Evolutionary conservation across 2,329 filamentous ascomycete species (phyloP), one percentile per base, ranked within the genome.

Genomic region (Epicoccum nigrum): DNA sequence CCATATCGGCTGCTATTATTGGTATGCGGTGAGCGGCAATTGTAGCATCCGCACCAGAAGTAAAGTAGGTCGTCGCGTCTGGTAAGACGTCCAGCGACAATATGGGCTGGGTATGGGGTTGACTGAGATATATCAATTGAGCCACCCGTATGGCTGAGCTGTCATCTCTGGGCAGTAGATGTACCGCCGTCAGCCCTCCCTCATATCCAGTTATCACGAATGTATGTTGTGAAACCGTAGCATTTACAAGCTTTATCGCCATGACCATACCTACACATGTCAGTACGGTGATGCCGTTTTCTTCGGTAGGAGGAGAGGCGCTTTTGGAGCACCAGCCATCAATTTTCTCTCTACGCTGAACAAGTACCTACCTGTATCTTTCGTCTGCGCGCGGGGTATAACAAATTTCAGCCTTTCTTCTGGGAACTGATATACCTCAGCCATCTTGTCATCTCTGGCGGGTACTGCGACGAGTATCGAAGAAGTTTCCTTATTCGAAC

Each of bases 401-500:
- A 81, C 81, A 35, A 87, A 84, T 15, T 86, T 77, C n/a, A 92
- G 83, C 21, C 74, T 79, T 65, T 92, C 87, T 2, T 83, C 85
- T 0, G 94, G 93, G 0, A 97, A 79, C 32, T 89, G 83, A 70
- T 90, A 96, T 35, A 99, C 85, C 65, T 96, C 92, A 62, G 96
- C 84, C 80, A 75, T 67, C 42, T 74, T 76, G 54, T 81, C 78
- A 48, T 75, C 70, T 15, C 70, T 64, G n/a, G 71, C 73, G 4
- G 94, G 92, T 1, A 94, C 89, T 0, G 91, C 92, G 40, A 97
- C 71, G 4, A 95, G 75, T 4, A 90, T 77, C 1, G 72, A 64
- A 31, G 12, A 16, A 11, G 38, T 21, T 3, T n/a, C n/a, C n/a
- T 19, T 20, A 25, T 25, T 35, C 41, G 16, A 2, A 21, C n/a